Base-by-base conservation (phyloP, 164 flowering plant genomes). In the Stephania cephalantha region DNA sequence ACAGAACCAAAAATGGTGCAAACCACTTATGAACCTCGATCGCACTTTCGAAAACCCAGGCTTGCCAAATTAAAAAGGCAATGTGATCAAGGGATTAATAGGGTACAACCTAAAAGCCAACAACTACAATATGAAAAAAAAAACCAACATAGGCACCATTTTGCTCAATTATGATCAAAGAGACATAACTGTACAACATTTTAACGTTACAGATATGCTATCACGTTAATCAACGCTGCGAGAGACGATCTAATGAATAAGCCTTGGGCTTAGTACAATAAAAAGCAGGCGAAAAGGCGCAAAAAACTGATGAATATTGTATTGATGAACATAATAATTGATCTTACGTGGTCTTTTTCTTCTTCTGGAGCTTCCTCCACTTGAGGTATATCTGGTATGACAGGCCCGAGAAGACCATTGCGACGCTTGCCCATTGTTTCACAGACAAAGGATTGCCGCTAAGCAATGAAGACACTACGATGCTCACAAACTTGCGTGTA, bases 401-500 rank as follows among this genome's bases (percentile, higher is more conserved):
- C 69, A 96, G 79, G 7, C 99, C 99, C 25, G 95, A 83, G 84
- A 96, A 96, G 71, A 96, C 99, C 98, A 94, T 89, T 75, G 67
- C 1, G 15, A 94, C 99, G 58, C 97, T 86, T 7, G 87, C 90
- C 99, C 99, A 96, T 79, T 96, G 99, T 84, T 87, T 90, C 45
- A 74, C 4, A 2, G 99, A 93, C 44, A 96, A 81, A n/a, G 99
- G 97, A 77, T 96, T 96, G 77, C 99, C 99, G 67, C 95, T 91
- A 76, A 94, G 78, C 72, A 94, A 61, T 2, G 99, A 96, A 35
- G 98, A 96, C 46, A 96, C 94, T 46, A 96, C 97, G 25, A 96
- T 96, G 87, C 99, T 94, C 44, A 94, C 98, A 78, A 96, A 92
- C 81, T 96, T 96, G 74, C 98, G 89, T 25, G 98, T 96, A 2